Conservation (phyloP, 106 monocot genomes). For the Platanthera zijinensis region DNA sequence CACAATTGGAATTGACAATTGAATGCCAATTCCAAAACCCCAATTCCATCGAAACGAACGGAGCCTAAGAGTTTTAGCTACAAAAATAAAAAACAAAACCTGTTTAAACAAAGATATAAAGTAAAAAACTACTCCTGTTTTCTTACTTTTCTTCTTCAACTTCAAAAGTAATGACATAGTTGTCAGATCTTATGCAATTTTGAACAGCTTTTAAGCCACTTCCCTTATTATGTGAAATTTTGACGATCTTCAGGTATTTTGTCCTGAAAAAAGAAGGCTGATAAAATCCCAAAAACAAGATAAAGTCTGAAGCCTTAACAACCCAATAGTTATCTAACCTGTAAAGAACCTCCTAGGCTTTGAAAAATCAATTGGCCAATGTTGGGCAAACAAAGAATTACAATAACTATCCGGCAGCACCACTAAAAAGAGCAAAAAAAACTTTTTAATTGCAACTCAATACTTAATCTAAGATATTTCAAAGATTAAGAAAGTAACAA, state of each 20-base stretch:
- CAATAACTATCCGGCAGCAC: not conserved
- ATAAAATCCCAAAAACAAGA: not conserved
- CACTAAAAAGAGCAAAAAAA: not conserved
- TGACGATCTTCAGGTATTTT: conserved; percentile 95
- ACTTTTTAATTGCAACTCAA: no score
- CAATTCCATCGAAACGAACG: no score
- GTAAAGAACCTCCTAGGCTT: not conserved
- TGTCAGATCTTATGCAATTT: conserved; percentile 89
- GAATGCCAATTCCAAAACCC: no score
- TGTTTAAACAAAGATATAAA: not conserved
- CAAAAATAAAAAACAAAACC: not conserved
- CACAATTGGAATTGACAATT: no score
- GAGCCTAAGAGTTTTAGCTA: not conserved
- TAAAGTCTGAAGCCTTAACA: not conserved
- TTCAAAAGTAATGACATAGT: conserved; percentile 90
- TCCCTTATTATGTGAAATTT: conserved; percentile 79
- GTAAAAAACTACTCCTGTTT: not conserved
- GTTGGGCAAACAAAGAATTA: not conserved
- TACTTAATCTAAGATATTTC: not conserved
- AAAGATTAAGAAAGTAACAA: not conserved
- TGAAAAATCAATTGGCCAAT: not conserved
- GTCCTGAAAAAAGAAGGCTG: conserved; percentile 45
- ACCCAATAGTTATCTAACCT: not conserved
- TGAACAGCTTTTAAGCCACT: conserved; percentile 46
- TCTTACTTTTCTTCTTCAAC: conserved; percentile 94